Base-by-base conservation (phyloP, 352 stramenopile genomes). In the Phytophthora constricta region DNA sequence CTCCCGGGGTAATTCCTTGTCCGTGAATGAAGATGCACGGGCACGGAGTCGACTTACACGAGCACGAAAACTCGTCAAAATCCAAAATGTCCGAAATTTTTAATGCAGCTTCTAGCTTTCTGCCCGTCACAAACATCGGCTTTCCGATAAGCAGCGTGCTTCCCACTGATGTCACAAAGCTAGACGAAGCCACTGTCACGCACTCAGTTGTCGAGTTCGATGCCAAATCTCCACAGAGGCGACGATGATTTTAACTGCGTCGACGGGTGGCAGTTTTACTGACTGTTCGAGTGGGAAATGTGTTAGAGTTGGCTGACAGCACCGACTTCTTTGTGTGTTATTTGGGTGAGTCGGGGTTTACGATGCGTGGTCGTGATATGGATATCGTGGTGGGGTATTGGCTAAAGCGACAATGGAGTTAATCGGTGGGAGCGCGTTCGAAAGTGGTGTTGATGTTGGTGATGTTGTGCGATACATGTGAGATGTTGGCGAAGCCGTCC, bases 311-410 rank as follows among this genome's bases (percentile, higher is more conserved):
- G 19, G 60, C 63, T 22, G 58, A 69, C 17, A 67, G 53, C 17
- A 68, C 79, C 58, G 46, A 72, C 28, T 86, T 81, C 49, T 60
- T 76, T 23, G 7, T 88, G 14, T 84, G 76, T 9, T 75, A 42
- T 42, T 69, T 56, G 22, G 56, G 39, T 23, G 62, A 46, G 37
- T 53, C 37, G 42, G 70, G 65, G 11, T 74, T 77, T 25, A 67
- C 43, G 28, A 65, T 77, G 58, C 63, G 43, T 39, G 63, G 68
- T n/a, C 66, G 27, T 5, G 68, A 80, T 46, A 62, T 80, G 62
- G 64, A 75, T 43, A 66, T 80, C 42, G 54, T 52, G 5, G 72
- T 77, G 26, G 19, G 65, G 58, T 16, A 33, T 67, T 7, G 53
- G 14, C 9, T 41, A 16, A 27, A 19, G 37, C 27, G 17, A 75